Conservation (phyloP, 2,329 filamentous ascomycete species). For the Alternaria brassicicola region DNA sequence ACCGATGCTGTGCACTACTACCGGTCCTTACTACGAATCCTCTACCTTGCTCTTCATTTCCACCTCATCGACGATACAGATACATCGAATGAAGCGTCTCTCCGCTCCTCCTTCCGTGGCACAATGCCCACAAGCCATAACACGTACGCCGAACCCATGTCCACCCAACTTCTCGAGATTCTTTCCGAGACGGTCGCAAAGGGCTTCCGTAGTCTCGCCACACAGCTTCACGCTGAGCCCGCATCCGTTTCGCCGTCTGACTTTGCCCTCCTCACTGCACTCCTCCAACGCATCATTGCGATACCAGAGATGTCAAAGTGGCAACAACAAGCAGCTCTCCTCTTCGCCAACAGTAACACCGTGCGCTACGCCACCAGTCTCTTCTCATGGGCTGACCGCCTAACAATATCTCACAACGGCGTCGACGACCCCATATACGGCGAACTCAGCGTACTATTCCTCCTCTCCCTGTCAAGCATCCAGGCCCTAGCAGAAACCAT, state of each 20-base stretch:
- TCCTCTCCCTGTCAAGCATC: conserved; percentile 84
- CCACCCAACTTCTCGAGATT: conserved; percentile 70
- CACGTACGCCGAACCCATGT: conserved; percentile 31
- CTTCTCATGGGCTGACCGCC: conserved; percentile 90
- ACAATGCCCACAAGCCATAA: conserved; percentile 53
- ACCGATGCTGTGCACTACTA: conserved; percentile 72
- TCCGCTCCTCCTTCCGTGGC: conserved; percentile 46
- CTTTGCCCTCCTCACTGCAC: conserved; percentile 83
- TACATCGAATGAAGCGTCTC: conserved; percentile 25
- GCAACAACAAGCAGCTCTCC: conserved; percentile 53
- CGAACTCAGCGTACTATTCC: conserved; percentile 85
- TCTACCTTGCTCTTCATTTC: conserved; percentile 80
- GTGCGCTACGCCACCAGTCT: conserved; percentile 83
- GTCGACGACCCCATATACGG: conserved; percentile 89
- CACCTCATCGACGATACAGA: conserved; percentile 54
- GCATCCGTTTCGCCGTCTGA: conserved; percentile 73
- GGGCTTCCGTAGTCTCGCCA: conserved; percentile 81
- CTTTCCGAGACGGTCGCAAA: conserved; percentile 78
- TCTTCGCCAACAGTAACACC: conserved; percentile 67
- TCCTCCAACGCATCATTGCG: conserved; percentile 82
- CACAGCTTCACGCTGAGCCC: conserved; percentile 78
- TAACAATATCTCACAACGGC: conserved; percentile 61
- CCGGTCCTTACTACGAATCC: conserved; percentile 78
- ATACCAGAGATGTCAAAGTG: conserved; percentile 77
- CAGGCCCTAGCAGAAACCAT: conserved; percentile 85